phyloP scores from a whole-genome alignment of 2,329 filamentous ascomycete genomes.

The Colletotrichum gloeosporioides region DNA sequence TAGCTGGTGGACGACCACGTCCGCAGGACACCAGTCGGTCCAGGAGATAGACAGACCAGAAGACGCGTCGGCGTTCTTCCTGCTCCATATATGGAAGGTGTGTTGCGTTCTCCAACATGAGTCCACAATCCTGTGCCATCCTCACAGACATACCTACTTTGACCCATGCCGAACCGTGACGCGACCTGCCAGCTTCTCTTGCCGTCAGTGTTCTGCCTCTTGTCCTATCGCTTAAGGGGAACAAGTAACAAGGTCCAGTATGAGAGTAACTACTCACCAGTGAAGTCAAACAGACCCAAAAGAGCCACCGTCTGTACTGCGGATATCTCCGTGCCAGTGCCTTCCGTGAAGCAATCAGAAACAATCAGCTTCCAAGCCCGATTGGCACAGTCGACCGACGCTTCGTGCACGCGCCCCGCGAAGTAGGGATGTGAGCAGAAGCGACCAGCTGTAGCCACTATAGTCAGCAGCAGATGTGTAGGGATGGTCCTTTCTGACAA shows the following conservation, averaged over 20 bases:
- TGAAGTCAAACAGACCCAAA: constrained; percentile 41
- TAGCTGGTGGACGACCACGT: constrained; percentile 34
- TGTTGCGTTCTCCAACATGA: constrained; percentile 32
- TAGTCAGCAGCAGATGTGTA: neutral
- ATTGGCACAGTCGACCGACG: neutral
- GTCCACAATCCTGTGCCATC: constrained; percentile 34
- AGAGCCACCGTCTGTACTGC: constrained; percentile 41
- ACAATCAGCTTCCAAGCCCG: constrained; percentile 37
- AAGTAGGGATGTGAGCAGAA: neutral
- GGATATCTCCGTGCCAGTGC: constrained; percentile 32
- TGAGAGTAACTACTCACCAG: constrained; percentile 29
- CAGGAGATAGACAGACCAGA: constrained; percentile 44
- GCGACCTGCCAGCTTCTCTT: neutral
- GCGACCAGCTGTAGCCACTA: neutral
- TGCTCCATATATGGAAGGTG: constrained; percentile 21
- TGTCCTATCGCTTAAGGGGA: neutral
- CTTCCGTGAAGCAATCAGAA: constrained; percentile 34
- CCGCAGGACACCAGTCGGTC: constrained; percentile 41
- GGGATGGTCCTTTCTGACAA: neutral
- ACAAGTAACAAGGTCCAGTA: neutral
- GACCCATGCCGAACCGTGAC: constrained; percentile 40
- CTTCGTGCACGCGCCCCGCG: neutral
- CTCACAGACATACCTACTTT: constrained; percentile 36
- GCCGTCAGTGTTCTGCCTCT: neutral
- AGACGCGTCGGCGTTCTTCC: constrained; percentile 38